A percentile compares a stretch with the other conserved stretches of the same genome.
phyloP scores from a whole-genome alignment of 108 stramenopile genomes.

The Chaetoceros muelleri region DNA sequence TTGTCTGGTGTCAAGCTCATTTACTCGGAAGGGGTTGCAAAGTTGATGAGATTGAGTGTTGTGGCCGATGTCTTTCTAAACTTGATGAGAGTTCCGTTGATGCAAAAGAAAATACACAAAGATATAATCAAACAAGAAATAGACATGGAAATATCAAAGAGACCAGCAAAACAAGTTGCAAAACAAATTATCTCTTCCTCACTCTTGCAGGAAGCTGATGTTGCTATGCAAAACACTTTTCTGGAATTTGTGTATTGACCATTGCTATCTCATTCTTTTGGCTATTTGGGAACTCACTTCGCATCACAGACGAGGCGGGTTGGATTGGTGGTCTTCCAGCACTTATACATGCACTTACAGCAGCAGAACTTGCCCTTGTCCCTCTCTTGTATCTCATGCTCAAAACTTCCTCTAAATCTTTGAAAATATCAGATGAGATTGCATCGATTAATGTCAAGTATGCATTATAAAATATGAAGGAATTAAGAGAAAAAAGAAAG shows the following conservation, averaged over 20 bases:
- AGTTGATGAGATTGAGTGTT: constrained; percentile 29
- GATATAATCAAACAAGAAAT: neutral
- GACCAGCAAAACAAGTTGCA: too few relatives aligned
- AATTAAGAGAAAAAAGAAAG: constrained; percentile 21
- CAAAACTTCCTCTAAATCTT: constrained; percentile 27
- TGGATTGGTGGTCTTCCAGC: constrained; percentile 73
- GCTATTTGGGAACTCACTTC: constrained; percentile 70
- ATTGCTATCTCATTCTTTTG: constrained; percentile 77
- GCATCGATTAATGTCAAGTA: constrained; percentile 6
- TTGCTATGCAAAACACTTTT: constrained; percentile 37
- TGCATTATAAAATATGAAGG: constrained; percentile 14
- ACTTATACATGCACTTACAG: constrained; percentile 69
- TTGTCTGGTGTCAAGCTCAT: constrained; percentile 40
- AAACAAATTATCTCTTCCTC: constrained; percentile 47
- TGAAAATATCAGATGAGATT: constrained; percentile 14
- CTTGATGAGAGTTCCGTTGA: constrained; percentile 5
- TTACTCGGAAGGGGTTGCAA: constrained; percentile 21
- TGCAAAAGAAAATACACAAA: constrained; percentile 2
- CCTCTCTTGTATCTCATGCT: constrained; percentile 73
- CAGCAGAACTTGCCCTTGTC: constrained; percentile 61
- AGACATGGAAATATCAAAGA: too few relatives aligned
- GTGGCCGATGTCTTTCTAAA: neutral
- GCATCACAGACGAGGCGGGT: constrained; percentile 59
- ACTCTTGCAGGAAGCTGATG: constrained; percentile 42
- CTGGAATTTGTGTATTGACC: constrained; percentile 44